Conservation (phyloP, 768 basidiomycete species). For the Rhodotorula paludigena region DNA sequence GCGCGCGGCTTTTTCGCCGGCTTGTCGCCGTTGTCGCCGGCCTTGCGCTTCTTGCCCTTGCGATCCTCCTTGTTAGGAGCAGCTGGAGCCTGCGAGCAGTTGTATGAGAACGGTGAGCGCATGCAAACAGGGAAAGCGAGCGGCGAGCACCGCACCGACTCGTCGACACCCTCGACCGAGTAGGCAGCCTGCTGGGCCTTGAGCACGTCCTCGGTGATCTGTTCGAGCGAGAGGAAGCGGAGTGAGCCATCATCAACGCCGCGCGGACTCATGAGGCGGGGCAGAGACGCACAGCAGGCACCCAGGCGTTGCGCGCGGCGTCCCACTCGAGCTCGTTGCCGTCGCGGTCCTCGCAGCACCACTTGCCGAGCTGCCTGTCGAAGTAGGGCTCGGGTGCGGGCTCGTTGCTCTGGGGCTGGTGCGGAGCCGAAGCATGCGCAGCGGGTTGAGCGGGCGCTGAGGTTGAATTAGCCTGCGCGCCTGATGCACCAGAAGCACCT, state of each 20-base stretch:
- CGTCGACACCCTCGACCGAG: slow-evolving; percentile 85
- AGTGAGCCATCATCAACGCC: background rate
- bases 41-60: slow-evolving; percentile 50
- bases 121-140: background rate
- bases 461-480: too few relatives aligned
- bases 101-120: background rate
- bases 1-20: slow-evolving; percentile 41
- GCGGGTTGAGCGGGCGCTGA: too few relatives aligned
- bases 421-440: too few relatives aligned
- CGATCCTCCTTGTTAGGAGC: slow-evolving; percentile 72
- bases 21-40: slow-evolving; percentile 68
- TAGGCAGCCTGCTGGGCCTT: slow-evolving; percentile 93
- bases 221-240: background rate
- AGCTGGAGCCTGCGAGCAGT: too few relatives aligned
- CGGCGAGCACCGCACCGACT: slow-evolving; percentile 55
- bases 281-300: slow-evolving; percentile 60
- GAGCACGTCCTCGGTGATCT: slow-evolving; percentile 83
- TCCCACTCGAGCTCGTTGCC: slow-evolving; percentile 90
- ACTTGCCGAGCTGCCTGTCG: slow-evolving; percentile 67
- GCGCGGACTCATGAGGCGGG: background rate
- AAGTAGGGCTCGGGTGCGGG: slow-evolving; percentile 53
- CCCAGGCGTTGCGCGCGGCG: slow-evolving; percentile 66
- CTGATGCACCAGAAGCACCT: too few relatives aligned
- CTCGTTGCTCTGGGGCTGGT: too few relatives aligned
- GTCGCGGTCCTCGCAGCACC: slow-evolving; percentile 84